These are phyloP conservation scores for Backusella australiensis DNA, from an alignment of 192 early-diverging fungal species.

Conservation along the genomic window DNA sequence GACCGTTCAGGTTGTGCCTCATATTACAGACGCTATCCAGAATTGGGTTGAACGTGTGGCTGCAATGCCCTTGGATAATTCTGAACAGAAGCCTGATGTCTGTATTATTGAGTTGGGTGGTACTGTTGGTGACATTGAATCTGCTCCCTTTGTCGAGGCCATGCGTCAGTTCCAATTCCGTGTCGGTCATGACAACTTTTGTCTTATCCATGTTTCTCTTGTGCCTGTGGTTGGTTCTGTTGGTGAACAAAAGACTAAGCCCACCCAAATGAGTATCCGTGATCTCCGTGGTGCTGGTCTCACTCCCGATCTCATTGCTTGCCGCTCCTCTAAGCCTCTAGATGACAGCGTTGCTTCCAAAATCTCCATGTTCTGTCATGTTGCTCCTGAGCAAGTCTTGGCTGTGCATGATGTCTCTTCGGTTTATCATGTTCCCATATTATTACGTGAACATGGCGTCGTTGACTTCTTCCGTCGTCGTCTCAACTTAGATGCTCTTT, in stretches of 20 bases:
- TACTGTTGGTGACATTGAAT: conserved; percentile 98
- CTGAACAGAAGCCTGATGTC: conserved; percentile 84
- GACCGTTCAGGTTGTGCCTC: conserved; percentile 98
- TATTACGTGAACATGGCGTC: conserved; percentile 85
- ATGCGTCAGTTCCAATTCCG: conserved; percentile 99
- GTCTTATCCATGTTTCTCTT: conserved; percentile 95
- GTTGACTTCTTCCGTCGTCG: conserved; percentile 79
- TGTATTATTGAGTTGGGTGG: conserved; percentile 99
- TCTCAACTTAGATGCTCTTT: conserved; percentile 66
- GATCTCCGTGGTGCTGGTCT: conserved; percentile 94
- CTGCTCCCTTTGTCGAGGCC: conserved; percentile 98
- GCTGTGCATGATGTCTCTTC: conserved; percentile 96
- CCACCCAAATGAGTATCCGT: conserved; percentile 94
- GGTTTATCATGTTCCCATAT: conserved; percentile 94
- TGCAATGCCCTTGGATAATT: conserved; percentile 78
- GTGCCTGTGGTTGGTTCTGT: conserved; percentile 96
- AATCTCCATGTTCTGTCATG: conserved; percentile 99
- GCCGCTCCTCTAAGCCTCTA: conserved; percentile 83
- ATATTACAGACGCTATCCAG: conserved; percentile 96
- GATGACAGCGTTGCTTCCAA: conserved; percentile 84
- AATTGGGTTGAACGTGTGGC: conserved; percentile 98
- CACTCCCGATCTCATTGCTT: conserved; percentile 95
- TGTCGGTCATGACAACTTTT: conserved; percentile 98
- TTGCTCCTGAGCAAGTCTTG: conserved; percentile 87
- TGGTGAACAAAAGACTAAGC: conserved; percentile 99